These are phyloP conservation scores for Hysterangium stoloniferum DNA, from an alignment of 768 basidiomycete genomes.

Conservation along the genomic window DNA sequence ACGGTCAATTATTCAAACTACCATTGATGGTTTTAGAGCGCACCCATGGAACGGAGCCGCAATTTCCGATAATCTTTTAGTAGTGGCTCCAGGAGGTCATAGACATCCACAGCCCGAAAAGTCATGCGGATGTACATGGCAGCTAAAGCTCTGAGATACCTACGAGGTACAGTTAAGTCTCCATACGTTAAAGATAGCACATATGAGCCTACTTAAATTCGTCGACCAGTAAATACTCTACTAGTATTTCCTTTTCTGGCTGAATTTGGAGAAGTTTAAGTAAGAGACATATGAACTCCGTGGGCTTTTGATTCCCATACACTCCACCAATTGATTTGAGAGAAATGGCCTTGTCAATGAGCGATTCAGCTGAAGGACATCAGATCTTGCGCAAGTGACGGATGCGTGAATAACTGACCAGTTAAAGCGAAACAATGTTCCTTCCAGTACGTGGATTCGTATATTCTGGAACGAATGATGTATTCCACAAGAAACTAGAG, in stretches of 20 bases:
- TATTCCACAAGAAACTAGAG: conserved; percentile 88
- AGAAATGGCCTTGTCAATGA: conserved; percentile 91
- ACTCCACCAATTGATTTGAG: conserved; percentile 84
- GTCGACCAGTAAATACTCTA: conserved; percentile 92
- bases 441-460: conserved; percentile 94
- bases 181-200: background rate
- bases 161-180: conserved; percentile 24
- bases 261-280: conserved; percentile 95
- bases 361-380: conserved; percentile 59
- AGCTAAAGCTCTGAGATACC: conserved; percentile 90
- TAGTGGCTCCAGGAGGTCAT: conserved; percentile 87
- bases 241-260: conserved; percentile 93
- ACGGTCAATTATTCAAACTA: background rate
- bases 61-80: conserved; percentile 92
- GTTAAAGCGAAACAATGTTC: conserved; percentile 98
- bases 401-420: conserved; percentile 35
- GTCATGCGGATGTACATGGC: conserved; percentile 94
- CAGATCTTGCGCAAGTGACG: background rate
- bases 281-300: conserved; percentile 86
- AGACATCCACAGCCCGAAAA: conserved; percentile 83
- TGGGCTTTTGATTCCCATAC: conserved; percentile 91
- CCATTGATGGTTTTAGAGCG: conserved; percentile 23
- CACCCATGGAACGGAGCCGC: conserved; percentile 72
- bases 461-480: conserved; percentile 92
- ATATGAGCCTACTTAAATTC: conserved; percentile 82